Percentiles rank a stretch among this genome's conserved stretches.
phyloP scores from a whole-genome alignment of 2,329 filamentous ascomycete species.

The Diaporthe humulicola region DNA sequence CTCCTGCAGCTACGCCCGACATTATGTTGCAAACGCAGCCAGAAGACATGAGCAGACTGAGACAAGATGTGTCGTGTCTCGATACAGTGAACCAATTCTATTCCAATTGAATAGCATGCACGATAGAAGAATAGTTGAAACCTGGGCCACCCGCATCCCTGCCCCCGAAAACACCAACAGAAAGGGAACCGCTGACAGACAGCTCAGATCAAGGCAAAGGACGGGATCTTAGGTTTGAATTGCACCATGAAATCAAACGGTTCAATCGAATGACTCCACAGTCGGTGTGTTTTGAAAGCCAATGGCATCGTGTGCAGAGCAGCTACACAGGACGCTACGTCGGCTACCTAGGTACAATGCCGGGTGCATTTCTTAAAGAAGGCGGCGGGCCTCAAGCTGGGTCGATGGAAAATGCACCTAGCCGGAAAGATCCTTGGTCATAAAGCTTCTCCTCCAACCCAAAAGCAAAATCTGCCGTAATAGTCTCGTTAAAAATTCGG shows the following conservation, averaged over 20 bases:
- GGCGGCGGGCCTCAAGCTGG: not conserved
- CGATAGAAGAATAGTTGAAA: not conserved
- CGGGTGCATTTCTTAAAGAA: not conserved
- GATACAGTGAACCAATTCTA: not conserved
- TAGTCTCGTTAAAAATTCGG: not conserved
- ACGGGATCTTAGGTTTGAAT: not conserved
- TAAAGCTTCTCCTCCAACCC: not conserved
- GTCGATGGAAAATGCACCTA: not conserved
- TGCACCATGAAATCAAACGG: not conserved
- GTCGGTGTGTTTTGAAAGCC: not conserved
- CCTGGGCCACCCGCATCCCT: no score
- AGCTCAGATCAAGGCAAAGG: not conserved
- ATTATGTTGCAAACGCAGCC: not conserved
- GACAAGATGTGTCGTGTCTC: not conserved
- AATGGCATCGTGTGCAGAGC: not conserved
- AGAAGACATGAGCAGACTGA: not conserved
- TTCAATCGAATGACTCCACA: not conserved
- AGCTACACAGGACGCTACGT: not conserved
- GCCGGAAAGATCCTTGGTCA: not conserved
- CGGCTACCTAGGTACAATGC: no score
- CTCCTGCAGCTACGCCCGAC: conserved; percentile 6
- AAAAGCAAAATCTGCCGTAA: not conserved
- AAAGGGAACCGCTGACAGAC: not conserved
- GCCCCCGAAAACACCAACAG: not conserved
- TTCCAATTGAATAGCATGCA: not conserved